Evolutionary conservation across 2,329 filamentous ascomycete species (phyloP), one percentile per base, ranked within the genome.

Genomic region (Ciborinia camelliae): DNA sequence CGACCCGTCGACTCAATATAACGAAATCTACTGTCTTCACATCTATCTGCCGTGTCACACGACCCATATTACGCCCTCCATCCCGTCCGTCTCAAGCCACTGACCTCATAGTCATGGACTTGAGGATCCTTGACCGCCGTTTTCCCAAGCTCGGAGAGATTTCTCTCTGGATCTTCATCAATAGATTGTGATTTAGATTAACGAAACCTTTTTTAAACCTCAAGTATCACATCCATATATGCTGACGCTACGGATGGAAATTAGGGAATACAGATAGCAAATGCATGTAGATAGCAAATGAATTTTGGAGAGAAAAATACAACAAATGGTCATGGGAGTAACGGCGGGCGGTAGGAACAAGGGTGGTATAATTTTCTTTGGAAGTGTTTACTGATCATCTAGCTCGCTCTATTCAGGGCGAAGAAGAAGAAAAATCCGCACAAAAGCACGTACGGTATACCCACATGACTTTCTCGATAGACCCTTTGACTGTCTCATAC

Each of bases 71-170:
- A 20, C 45, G 54, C 54, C 54, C n/a, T 58, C 28, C 20, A 52
- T 9, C 15, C 20, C 8, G 30, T n/a, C 12, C 41, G 30, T 58
- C 30, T 15, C 41, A 58, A 58, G 54, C 54, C 54, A 58, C 28
- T 18, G 54, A 58, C 41, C 20, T 47, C 54, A 58, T 35, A 35
- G 12, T 26, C 23, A 10, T 15, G 4, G 45, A 26, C 45, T 28
- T 23, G n/a, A 48, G 45, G 23, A 32, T 15, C 54, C 28, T 58
- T 58, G 54, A 47, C 41, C 54, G 41, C 54, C 54, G 41, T 58
- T 58, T 32, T 58, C 54, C 39, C 28, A 58, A 28, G 47, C 54
- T 45, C 54, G 54, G 54, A 23, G 41, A n/a, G 9, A 35, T 47
- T 18, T 7, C 5, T 3, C 28, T 47, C 28, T 47, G 20, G 12